Evolutionary conservation across 2,329 filamentous ascomycete species (phyloP).

Genomic region (Exserohilum rostratum): DNA sequence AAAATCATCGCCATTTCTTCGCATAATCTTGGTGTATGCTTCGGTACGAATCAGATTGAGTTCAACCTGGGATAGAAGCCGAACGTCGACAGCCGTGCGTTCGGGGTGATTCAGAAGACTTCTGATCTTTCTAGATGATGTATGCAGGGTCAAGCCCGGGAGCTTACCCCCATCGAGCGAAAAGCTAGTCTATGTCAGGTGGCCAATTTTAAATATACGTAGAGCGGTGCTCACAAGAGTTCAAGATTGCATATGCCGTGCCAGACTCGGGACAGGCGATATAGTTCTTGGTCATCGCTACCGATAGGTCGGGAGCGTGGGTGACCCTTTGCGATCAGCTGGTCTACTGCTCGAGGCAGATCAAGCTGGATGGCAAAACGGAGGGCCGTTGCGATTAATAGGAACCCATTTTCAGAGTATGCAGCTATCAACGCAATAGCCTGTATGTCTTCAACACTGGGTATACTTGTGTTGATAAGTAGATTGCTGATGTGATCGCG

Average conservation of each 20-base stretch:
- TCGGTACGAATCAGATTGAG: constrained; percentile 51
- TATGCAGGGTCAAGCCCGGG: constrained; percentile 46
- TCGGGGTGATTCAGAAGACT: constrained; percentile 53
- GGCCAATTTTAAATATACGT: no score
- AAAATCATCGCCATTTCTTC: constrained; percentile 11
- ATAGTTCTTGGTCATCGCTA: constrained; percentile 43
- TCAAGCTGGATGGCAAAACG: constrained; percentile 59
- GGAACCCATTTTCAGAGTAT: constrained; percentile 59
- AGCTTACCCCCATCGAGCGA: constrained; percentile 55
- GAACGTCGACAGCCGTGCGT: constrained; percentile 57
- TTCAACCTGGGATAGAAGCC: constrained; percentile 60
- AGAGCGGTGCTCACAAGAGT: constrained; percentile 42
- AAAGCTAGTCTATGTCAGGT: constrained; percentile 40
- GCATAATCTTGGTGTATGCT: constrained; percentile 33
- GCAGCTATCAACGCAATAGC: constrained; percentile 60
- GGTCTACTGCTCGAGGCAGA: constrained; percentile 49
- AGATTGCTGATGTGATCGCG: constrained; percentile 54
- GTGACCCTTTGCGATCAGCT: constrained; percentile 45
- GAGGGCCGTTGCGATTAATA: constrained; percentile 58
- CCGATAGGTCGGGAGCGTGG: constrained; percentile 1
- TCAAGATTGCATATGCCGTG: constrained; percentile 61
- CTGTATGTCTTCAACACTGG: constrained; percentile 58
- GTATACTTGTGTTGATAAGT: constrained; percentile 50
- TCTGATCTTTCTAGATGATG: constrained; percentile 53
- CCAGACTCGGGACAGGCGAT: constrained; percentile 54